Percentiles rank a stretch among this genome's conserved stretches.
phyloP scores from a whole-genome alignment of 1,139 yeast species.

The Debaryomycetaceae sp. region DNA sequence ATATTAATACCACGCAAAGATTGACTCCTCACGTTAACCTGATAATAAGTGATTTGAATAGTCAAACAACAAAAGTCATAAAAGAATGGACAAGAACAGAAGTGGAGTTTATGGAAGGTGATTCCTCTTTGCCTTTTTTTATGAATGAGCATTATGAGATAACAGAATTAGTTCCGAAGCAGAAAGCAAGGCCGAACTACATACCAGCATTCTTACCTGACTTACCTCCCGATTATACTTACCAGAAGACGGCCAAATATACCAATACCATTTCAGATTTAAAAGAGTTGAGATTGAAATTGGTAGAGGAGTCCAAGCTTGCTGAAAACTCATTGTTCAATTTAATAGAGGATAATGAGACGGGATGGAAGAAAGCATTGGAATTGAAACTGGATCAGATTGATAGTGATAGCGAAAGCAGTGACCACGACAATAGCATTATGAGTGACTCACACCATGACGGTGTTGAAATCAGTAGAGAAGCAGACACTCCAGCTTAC shows the following conservation, averaged over 20 bases:
- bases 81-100: slow-evolving; percentile 2
- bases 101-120: slow-evolving; percentile 15
- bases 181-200: slow-evolving; percentile 45
- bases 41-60: slow-evolving; percentile 6
- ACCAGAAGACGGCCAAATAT: slow-evolving; percentile 68
- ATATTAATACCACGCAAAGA: slow-evolving; percentile 17
- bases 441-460: slow-evolving; percentile 19
- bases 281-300: slow-evolving; percentile 59
- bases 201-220: slow-evolving; percentile 79
- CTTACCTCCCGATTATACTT: slow-evolving; percentile 91
- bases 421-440: slow-evolving; percentile 19
- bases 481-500: slow-evolving; percentile 15
- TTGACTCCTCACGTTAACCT: slow-evolving; percentile 1
- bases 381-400: slow-evolving; percentile 18
- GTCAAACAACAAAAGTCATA: slow-evolving; percentile 4
- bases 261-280: slow-evolving; percentile 68
- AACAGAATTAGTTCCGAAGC: slow-evolving; percentile 53
- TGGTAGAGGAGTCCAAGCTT: slow-evolving; percentile 75
- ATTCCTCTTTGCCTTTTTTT: slow-evolving; percentile 39
- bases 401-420: slow-evolving; percentile 13
- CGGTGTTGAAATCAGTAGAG: slow-evolving; percentile 9
- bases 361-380: slow-evolving; percentile 26
- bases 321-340: slow-evolving; percentile 76
- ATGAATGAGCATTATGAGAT: slow-evolving; percentile 48
- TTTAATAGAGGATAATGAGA: slow-evolving; percentile 45